Conservation (phyloP, 1,139 yeast genomes). For the Blastobotrys capitulatus region DNA sequence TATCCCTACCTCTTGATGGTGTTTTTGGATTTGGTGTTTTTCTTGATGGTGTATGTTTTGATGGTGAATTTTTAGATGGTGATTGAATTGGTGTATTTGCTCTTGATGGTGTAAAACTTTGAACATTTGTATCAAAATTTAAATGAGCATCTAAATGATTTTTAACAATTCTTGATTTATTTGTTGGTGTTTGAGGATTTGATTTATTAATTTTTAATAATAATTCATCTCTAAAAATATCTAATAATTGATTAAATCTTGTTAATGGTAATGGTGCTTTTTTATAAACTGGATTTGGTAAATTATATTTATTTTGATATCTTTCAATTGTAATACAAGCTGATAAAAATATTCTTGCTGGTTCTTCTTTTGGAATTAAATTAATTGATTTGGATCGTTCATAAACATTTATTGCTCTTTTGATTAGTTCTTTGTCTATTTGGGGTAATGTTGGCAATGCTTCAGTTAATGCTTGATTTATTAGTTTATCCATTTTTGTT, state of each 20-base stretch:
- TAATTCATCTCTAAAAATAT: conserved; percentile 22
- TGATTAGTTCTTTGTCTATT: conserved; percentile 17
- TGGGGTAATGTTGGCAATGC: conserved; percentile 15
- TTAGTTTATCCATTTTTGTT: background rate
- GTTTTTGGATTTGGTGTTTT: background rate
- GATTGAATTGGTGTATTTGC: conserved; percentile 5
- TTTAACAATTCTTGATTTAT: background rate
- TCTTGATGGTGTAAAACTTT: conserved; percentile 11
- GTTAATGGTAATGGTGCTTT: conserved; percentile 31
- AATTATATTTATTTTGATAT: conserved; percentile 15
- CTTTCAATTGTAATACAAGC: conserved; percentile 32
- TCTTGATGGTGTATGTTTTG: background rate
- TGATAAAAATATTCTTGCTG: conserved; percentile 32
- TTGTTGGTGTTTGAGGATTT: conserved; percentile 10
- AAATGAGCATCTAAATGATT: conserved; percentile 5
- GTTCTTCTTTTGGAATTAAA: conserved; percentile 30
- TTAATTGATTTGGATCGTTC: conserved; percentile 20
- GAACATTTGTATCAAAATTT: background rate
- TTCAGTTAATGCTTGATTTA: background rate
- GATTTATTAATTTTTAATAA: conserved; percentile 10
- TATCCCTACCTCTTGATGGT: conserved; percentile 8
- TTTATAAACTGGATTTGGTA: conserved; percentile 23
- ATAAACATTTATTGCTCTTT: conserved; percentile 16
- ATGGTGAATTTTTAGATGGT: conserved; percentile 4
- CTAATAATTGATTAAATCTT: conserved; percentile 24